These are phyloP conservation scores for Yarrowia sp. DNA, from an alignment of 805 yeast species.

Conservation along the genomic window DNA sequence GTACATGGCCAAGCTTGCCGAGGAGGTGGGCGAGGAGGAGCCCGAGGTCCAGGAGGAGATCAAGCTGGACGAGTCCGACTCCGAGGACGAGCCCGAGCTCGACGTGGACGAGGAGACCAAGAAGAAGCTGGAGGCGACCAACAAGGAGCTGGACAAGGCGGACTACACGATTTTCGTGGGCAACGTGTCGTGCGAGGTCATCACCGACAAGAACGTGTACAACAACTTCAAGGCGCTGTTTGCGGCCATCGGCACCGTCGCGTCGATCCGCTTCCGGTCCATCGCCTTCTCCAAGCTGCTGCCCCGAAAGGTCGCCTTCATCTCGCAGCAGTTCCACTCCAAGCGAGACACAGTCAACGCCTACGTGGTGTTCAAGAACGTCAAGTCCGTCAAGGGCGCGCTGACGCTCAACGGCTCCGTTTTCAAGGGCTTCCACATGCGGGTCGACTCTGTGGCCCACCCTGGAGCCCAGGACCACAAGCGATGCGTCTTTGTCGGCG, in stretches of 20 bases:
- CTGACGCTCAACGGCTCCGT: constrained; percentile 60
- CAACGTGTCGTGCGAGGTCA: constrained; percentile 65
- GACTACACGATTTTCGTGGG: constrained; percentile 86
- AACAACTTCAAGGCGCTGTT: constrained; percentile 69
- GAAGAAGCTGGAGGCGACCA: constrained; percentile 48
- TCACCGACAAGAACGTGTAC: constrained; percentile 59
- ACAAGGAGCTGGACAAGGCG: constrained; percentile 77
- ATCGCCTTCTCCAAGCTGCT: constrained; percentile 82
- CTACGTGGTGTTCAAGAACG: constrained; percentile 69
- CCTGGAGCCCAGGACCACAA: constrained; percentile 83
- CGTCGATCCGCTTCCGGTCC: constrained; percentile 86
- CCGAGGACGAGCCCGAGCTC: constrained; percentile 32
- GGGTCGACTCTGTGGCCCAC: constrained; percentile 92
- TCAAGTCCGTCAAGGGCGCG: constrained; percentile 48
- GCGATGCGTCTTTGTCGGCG: constrained; percentile 87
- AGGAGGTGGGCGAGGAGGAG: constrained; percentile 38
- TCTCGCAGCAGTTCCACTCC: constrained; percentile 71
- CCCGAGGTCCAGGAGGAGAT: constrained; percentile 32
- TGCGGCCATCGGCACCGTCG: constrained; percentile 48
- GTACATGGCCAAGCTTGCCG: constrained; percentile 52
- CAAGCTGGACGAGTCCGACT: constrained; percentile 34
- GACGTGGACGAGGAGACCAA: constrained; percentile 36
- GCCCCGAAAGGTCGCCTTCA: constrained; percentile 90
- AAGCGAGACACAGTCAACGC: constrained; percentile 82
- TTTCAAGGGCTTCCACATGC: constrained; percentile 69